Evolutionary conservation across 176 grass and related monocot species (phyloP).

Genomic region (Ampelocalamus luodianensis): DNA sequence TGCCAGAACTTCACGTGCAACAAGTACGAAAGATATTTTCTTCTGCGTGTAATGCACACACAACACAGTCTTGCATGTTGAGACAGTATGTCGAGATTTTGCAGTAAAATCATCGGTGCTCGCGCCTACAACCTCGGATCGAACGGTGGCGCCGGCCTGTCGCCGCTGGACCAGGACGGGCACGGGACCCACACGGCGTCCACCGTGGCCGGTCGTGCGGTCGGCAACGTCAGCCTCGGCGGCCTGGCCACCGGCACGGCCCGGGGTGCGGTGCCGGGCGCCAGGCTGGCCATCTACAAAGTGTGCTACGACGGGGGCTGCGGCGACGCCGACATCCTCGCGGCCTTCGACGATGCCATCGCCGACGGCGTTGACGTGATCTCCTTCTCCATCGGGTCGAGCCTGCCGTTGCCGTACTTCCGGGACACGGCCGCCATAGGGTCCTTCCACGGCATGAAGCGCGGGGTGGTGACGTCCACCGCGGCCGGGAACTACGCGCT

Average conservation of each 20-base stretch:
- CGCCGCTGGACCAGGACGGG: too few species aligned
- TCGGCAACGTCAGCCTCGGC: neutral
- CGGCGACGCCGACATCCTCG: constrained; percentile 19
- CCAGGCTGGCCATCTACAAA: constrained; percentile 43
- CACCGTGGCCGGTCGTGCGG: too few species aligned
- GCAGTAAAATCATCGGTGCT: too few species aligned
- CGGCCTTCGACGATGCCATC: constrained; percentile 45
- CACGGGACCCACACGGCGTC: too few species aligned
- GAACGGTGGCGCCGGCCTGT: too few species aligned
- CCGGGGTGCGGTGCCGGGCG: constrained; percentile 14
- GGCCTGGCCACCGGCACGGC: neutral
- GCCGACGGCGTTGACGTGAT: constrained; percentile 50
- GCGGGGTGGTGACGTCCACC: constrained; percentile 35
- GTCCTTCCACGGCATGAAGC: constrained; percentile 47
- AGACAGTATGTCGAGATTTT: too few species aligned
- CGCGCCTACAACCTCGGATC: too few species aligned
- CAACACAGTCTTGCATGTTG: too few species aligned
- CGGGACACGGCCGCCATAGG: constrained; percentile 40
- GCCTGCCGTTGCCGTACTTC: neutral
- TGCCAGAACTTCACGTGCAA: constrained; percentile 41
- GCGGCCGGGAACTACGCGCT: constrained; percentile 28
- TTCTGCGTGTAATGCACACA: too few species aligned
- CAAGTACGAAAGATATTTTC: neutral
- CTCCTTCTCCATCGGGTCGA: constrained; percentile 32
- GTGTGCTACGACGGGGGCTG: neutral